Conservation (phyloP, 2,329 filamentous ascomycete genomes). For the Fusarium coffeatum region DNA sequence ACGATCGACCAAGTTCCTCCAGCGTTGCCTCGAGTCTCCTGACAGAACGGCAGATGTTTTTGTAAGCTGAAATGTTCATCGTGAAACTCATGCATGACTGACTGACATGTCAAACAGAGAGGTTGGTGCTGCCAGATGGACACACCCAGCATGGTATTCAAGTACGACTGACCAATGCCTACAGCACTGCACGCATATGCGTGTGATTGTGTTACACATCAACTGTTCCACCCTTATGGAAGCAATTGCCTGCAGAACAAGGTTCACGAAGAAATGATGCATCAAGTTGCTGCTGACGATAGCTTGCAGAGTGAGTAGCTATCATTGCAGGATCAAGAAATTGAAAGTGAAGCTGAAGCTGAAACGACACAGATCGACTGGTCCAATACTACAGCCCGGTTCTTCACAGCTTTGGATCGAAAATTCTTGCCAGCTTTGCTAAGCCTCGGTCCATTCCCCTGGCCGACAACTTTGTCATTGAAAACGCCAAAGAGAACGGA, state of each 20-base stretch:
- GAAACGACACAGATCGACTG: slow-evolving; percentile 62
- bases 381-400: slow-evolving; percentile 67
- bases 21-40: slow-evolving; percentile 60
- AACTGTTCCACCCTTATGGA: slow-evolving; percentile 75
- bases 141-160: neutral
- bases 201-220: slow-evolving; percentile 75
- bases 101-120: slow-evolving; percentile 41
- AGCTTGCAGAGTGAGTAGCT: slow-evolving; percentile 71
- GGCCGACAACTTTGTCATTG: slow-evolving; percentile 69
- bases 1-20: slow-evolving; percentile 66
- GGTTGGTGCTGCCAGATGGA: slow-evolving; percentile 38
- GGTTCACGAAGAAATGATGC: slow-evolving; percentile 73
- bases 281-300: slow-evolving; percentile 74
- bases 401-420: slow-evolving; percentile 61
- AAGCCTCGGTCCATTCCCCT: slow-evolving; percentile 68
- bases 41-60: slow-evolving; percentile 68
- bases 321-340: neutral
- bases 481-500: slow-evolving; percentile 59
- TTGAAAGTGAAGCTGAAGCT: slow-evolving; percentile 7
- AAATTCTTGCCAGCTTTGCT: slow-evolving; percentile 60
- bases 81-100: slow-evolving; percentile 13
- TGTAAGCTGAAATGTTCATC: slow-evolving; percentile 55
- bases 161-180: slow-evolving; percentile 30
- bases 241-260: slow-evolving; percentile 67
- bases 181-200: slow-evolving; percentile 71